Conservation (phyloP, 805 yeast species). For the Ogataea paraovalis region DNA sequence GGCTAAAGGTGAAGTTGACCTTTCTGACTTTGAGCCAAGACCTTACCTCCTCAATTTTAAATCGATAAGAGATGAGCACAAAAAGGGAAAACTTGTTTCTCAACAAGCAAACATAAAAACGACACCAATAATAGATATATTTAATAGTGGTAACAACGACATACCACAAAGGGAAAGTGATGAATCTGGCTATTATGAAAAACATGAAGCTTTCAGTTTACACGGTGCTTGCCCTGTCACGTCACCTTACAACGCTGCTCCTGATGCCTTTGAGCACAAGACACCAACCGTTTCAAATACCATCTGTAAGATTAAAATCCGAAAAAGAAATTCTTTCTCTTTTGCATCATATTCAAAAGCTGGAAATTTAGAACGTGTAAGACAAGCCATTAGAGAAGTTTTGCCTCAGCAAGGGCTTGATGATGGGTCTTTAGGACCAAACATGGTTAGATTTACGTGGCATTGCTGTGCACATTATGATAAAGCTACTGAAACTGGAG, state of each 20-base stretch:
- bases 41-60: conserved; percentile 18
- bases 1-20: background rate
- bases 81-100: conserved; percentile 18
- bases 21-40: conserved; percentile 14
- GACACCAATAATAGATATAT: conserved; percentile 10
- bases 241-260: too few relatives aligned
- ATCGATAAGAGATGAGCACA: conserved; percentile 17
- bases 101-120: conserved; percentile 13
- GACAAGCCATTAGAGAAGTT: conserved; percentile 33
- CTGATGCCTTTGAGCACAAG: too few relatives aligned
- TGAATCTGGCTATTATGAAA: too few relatives aligned
- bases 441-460: conserved; percentile 79
- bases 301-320: conserved; percentile 27
- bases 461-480: conserved; percentile 84
- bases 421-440: conserved; percentile 72
- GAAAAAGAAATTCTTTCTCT: conserved; percentile 9
- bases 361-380: conserved; percentile 32
- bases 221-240: too few relatives aligned
- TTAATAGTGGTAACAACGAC: conserved; percentile 6
- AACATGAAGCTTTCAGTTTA: too few relatives aligned
- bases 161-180: too few relatives aligned
- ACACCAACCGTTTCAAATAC: too few relatives aligned
- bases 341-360: background rate
- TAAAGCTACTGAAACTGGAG: conserved; percentile 47
- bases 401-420: conserved; percentile 45